These are phyloP conservation scores for Blumeriella jaapii DNA, from an alignment of 2,329 filamentous ascomycete genomes.

Conservation along the genomic window DNA sequence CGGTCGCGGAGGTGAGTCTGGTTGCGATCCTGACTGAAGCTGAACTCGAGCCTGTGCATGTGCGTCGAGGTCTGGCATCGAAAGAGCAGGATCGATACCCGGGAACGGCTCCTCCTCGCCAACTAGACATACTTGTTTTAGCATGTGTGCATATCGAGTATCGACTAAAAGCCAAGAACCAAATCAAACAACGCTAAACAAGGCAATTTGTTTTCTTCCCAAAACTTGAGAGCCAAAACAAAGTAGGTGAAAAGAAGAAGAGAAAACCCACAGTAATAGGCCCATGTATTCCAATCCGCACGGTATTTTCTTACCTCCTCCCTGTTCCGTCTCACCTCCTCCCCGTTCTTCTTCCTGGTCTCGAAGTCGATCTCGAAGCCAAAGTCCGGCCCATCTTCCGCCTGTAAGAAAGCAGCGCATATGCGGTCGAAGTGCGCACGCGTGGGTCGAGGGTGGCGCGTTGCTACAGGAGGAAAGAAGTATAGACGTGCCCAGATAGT, in stretches of 20 bases:
- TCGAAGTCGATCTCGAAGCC: no score
- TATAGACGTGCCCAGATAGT: background rate
- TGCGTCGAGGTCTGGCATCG: background rate
- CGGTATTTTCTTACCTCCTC: background rate
- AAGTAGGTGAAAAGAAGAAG: background rate
- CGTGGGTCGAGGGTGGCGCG: background rate
- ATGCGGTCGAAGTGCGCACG: constrained; percentile 1
- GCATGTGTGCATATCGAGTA: background rate
- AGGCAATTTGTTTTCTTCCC: background rate
- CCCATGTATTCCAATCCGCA: constrained; percentile 4
- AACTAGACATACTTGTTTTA: background rate
- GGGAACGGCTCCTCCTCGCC: background rate
- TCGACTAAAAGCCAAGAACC: background rate
- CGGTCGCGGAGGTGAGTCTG: no score
- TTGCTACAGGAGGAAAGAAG: background rate
- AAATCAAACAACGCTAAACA: background rate
- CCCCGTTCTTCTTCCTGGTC: background rate
- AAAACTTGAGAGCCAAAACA: background rate
- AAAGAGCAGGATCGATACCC: background rate
- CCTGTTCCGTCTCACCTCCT: background rate
- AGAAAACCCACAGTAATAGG: constrained; percentile 6
- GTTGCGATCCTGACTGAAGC: no score
- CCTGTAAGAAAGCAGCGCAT: constrained; percentile 2
- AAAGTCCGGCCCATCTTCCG: background rate
- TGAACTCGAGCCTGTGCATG: no score